Conservation (phyloP, 2,329 filamentous ascomycete species). For the Polychaeton citri region DNA sequence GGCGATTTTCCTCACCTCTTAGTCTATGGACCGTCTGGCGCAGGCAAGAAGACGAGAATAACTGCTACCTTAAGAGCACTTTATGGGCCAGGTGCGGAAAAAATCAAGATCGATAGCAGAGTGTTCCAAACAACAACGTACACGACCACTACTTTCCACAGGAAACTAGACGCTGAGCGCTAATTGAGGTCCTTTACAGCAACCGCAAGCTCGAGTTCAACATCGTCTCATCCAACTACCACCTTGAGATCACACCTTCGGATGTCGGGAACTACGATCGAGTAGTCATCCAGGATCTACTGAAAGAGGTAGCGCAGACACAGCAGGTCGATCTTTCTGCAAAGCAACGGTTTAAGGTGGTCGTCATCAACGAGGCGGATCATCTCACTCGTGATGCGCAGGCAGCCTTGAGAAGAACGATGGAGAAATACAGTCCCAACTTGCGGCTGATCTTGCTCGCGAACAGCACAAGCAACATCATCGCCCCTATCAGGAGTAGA, state of each 20-base stretch:
- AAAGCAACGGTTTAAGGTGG: conserved; percentile 90
- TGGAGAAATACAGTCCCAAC: conserved; percentile 99
- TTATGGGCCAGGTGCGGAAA: conserved; percentile 93
- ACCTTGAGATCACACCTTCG: conserved; percentile 94
- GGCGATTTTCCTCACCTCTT: conserved; percentile 96
- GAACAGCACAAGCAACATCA: conserved; percentile 96
- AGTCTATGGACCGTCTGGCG: conserved; percentile 90
- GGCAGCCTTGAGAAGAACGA: conserved; percentile 83
- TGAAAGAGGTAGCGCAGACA: conserved; percentile 97
- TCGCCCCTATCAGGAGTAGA: conserved; percentile 89
- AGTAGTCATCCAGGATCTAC: conserved; percentile 85
- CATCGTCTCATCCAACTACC: conserved; percentile 92
- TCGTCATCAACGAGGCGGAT: conserved; percentile 98
- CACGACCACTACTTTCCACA: background rate
- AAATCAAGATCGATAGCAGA: conserved; percentile 97
- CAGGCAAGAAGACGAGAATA: conserved; percentile 94
- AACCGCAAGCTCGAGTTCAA: conserved; percentile 99
- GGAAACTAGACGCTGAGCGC: conserved; percentile 1
- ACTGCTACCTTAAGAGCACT: conserved; percentile 90
- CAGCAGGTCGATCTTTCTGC: conserved; percentile 94
- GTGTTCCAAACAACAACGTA: conserved; percentile 73
- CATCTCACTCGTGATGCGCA: conserved; percentile 89
- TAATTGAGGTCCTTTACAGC: conserved; percentile 30
- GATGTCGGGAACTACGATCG: conserved; percentile 95
- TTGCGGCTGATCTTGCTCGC: conserved; percentile 80